Base-by-base conservation (phyloP, 2,329 filamentous ascomycete genomes). In the Aspergillus uvarum region DNA sequence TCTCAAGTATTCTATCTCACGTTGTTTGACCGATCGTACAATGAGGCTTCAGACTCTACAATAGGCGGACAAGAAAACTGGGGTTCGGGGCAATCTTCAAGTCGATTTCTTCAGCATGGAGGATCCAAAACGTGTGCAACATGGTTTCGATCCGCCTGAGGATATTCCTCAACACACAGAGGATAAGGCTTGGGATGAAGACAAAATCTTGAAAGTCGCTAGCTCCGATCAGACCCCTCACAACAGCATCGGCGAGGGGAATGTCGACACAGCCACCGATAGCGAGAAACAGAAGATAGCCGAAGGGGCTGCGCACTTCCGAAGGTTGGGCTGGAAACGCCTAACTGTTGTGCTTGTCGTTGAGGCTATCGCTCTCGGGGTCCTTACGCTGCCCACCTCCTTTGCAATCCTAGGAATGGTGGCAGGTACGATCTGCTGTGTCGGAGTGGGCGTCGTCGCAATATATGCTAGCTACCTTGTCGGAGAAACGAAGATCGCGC, bases 271-370 rank as follows among this genome's bases (percentile, higher is more conserved):
- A 16, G 38, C n/a, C 38, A 19, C 38, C 38, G 38, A 44, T 19
- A 44, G 16, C 38, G 38, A 44, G 16, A 44, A 44, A 19, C 38
- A 44, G 16, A 44, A 44, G 38, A 19, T 44, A 44, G 38, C 38
- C 6, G 38, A 44, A 44, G 38, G 38, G 16, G 38, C 38, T 44
- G 38, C 38, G 16, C 38, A 44, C 38, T 44, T 44, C 16, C 38
- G 38, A 44, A 16, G 38, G 16, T 19, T 44, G 14, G 75, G 82
- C 54, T 84, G 82, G 82, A 80, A 81, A 68, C 75, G 78, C 21
- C 70, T 81, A 19, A 81, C 79, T 2, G 71, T 81, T 35, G 78
- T 80, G 59, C 68, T 81, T 56, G 80, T 82, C 54, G 80, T 81
- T 47, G 80, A 82, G 64, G 79, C 80, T 31, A 81, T 81, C 60